These are phyloP conservation scores for Alternaria triticina DNA, from an alignment of 2,329 filamentous ascomycete species.

Conservation along the genomic window DNA sequence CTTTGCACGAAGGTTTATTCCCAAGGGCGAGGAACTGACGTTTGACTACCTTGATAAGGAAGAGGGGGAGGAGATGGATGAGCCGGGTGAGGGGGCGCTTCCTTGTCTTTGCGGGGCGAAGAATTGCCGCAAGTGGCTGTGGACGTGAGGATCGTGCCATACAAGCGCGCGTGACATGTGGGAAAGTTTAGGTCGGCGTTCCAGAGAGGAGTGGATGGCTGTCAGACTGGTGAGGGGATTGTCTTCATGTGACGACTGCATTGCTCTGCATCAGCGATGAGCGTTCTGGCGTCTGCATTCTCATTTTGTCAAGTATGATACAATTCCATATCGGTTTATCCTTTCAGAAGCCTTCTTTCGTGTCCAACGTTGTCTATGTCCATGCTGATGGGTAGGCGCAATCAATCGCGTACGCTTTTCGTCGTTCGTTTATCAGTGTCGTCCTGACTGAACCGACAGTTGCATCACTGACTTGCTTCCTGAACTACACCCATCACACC, in stretches of 20 bases:
- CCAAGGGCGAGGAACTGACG: slow-evolving; percentile 71
- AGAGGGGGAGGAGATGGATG: slow-evolving; percentile 58
- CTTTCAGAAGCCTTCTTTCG: neutral
- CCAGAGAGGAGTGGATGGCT: neutral
- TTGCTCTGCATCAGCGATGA: neutral
- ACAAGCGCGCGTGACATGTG: neutral
- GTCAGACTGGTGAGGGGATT: neutral
- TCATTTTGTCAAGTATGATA: neutral
- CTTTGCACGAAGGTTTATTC: slow-evolving; percentile 73
- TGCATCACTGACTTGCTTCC: neutral
- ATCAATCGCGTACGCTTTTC: neutral
- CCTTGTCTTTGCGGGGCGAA: slow-evolving; percentile 64
- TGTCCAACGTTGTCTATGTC: neutral
- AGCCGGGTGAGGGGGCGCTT: slow-evolving; percentile 54
- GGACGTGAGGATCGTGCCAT: slow-evolving; percentile 51
- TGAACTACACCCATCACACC: neutral
- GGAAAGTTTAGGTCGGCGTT: neutral
- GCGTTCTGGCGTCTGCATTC: neutral
- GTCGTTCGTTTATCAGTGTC: neutral
- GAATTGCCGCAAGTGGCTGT: slow-evolving; percentile 73
- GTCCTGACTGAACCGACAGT: neutral
- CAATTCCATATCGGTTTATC: neutral
- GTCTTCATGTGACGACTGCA: neutral
- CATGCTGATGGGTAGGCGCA: neutral
- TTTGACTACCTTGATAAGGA: slow-evolving; percentile 80